Evolutionary conservation across 2,329 filamentous ascomycete species (phyloP), one percentile per base, ranked within the genome.

Genomic region (Cadophora sp.): DNA sequence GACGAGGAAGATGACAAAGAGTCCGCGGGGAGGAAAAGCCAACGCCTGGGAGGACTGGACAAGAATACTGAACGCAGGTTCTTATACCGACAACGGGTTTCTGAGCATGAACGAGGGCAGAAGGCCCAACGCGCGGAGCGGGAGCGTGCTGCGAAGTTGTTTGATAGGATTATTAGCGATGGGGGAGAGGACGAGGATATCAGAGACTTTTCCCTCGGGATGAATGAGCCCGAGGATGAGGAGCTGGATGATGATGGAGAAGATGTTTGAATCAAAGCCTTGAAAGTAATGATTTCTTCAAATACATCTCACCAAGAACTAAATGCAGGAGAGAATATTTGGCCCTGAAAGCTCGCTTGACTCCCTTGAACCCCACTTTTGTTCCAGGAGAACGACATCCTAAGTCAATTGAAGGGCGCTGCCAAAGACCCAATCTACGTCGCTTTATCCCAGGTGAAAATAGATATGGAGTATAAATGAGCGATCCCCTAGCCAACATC

Each of bases 91-190:
- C 71, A 72, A 61, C 66, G 74, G 33, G 53, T 64, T 18, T 59
- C 65, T 33, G 75, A 74, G 18, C 62, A 74, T 62, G 68, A 74
- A 47, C 59, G 55, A 30, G 75, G 75, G 4, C 64, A 68, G 50
- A 43, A 60, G 24, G 72, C 56, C 13, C 70, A 68, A 18, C 71
- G 74, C 13, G 77, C 80, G 22, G 76, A 79, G 48, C 74, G 76
- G 27, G 73, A 74, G 13, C 74, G 74, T 70, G 82, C 82, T 0
- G 74, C 76, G 63, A 70, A 60, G 1, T 71, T 80, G 16, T 83
- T 85, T 68, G 65, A 72, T 14, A 80, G 74, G 69, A 79, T 82
- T 67, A 59, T 53, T 7, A 68, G 65, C 14, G 66, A 72, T 59
- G 72, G 72, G 18, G 75, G 72, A 7, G 63, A 66, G 22, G 64